A percentile compares a stretch with the other conserved stretches of the same genome.
phyloP scores from a whole-genome alignment of 2,329 filamentous ascomycete genomes.

The Fusarium zealandicum region DNA sequence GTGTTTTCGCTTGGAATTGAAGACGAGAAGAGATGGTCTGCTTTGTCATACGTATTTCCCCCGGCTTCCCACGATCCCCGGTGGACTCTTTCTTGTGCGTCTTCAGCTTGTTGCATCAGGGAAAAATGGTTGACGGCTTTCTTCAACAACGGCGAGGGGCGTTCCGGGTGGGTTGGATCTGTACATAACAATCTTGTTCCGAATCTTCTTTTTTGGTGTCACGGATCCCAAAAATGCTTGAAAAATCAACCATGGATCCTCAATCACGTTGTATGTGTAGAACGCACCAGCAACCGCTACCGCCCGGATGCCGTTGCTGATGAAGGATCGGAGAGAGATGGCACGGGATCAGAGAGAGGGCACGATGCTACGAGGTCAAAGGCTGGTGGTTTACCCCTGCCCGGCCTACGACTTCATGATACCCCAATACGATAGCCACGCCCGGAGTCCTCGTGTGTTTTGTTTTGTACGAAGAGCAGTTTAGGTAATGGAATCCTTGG shows the following conservation, averaged over 20 bases:
- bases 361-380: constrained; percentile 36
- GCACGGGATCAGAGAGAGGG: constrained; percentile 34
- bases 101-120: constrained; percentile 45
- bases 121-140: constrained; percentile 45
- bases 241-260: constrained; percentile 36
- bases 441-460: constrained; percentile 35
- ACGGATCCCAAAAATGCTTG: constrained; percentile 36
- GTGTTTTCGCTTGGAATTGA: constrained; percentile 37
- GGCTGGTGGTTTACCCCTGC: constrained; percentile 26
- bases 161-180: constrained; percentile 48
- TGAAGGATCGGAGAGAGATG: constrained; percentile 28
- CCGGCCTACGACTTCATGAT: constrained; percentile 41
- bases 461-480: constrained; percentile 35
- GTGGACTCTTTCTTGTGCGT: constrained; percentile 39
- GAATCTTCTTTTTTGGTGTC: constrained; percentile 41
- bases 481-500: constrained; percentile 34
- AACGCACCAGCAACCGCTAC: background rate
- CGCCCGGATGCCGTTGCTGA: constrained; percentile 9
- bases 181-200: constrained; percentile 43
- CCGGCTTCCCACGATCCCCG: constrained; percentile 41
- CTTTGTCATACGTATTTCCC: constrained; percentile 42
- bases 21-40: constrained; percentile 42
- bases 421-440: constrained; percentile 39
- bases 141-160: constrained; percentile 48
- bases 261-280: constrained; percentile 10